phyloP scores from a whole-genome alignment of 345 rosid genomes.

The Citrus glauca region DNA sequence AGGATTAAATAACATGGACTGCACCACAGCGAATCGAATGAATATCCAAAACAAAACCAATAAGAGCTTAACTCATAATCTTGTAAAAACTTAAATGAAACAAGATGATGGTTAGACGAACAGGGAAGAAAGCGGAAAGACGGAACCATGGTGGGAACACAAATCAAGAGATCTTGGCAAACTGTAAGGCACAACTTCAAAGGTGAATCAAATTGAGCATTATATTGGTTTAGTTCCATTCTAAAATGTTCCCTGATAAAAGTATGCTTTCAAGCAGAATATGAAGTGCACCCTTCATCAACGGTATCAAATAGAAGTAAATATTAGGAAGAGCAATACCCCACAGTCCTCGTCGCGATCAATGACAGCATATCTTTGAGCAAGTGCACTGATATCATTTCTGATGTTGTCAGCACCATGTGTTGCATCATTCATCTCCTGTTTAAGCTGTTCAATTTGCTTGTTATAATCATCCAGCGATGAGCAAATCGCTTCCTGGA shows the following conservation, averaged over 20 bases:
- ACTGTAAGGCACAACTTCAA: neutral
- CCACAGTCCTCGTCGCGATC: conserved; percentile 94
- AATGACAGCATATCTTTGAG: conserved; percentile 95
- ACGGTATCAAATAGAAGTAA: conserved; percentile 11
- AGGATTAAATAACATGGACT: neutral
- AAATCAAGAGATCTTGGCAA: conserved; percentile 1
- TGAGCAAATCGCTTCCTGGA: conserved; percentile 95
- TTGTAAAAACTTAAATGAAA: neutral
- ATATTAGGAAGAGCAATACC: conserved; percentile 50
- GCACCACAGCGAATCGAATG: neutral
- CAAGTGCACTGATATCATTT: conserved; percentile 92
- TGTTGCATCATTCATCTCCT: conserved; percentile 99
- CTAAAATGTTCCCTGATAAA: neutral
- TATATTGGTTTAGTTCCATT: conserved; percentile 6
- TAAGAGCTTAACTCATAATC: neutral
- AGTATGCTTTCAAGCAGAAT: neutral
- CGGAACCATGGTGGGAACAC: neutral
- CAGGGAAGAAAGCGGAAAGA: neutral
- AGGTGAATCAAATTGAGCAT: conserved; percentile 6
- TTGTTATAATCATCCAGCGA: conserved; percentile 95
- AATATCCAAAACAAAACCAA: conserved; percentile 4
- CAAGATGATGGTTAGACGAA: neutral
- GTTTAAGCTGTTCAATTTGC: conserved; percentile 87
- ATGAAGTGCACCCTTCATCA: neutral
- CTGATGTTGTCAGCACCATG: conserved; percentile 99